Evolutionary conservation across 495 filamentous ascomycete species (phyloP).

Genomic region (Cercophora newfieldiana): DNA sequence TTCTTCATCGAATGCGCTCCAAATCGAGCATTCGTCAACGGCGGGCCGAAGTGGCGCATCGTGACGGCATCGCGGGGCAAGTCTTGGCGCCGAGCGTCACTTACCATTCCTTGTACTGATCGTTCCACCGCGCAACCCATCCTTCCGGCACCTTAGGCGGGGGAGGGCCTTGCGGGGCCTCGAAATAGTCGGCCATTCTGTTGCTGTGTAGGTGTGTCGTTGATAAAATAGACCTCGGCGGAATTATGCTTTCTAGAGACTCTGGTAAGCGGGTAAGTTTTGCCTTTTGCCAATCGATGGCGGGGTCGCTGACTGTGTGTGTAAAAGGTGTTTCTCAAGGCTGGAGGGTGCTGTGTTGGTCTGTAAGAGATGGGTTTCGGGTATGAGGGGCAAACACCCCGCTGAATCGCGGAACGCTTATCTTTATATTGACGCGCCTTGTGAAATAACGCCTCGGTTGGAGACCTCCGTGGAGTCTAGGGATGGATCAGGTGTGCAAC

Average conservation of each 20-base stretch:
- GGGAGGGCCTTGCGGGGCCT: slow-evolving; percentile 74
- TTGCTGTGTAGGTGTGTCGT: not conserved
- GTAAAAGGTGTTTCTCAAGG: slow-evolving; percentile 10
- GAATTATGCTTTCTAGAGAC: not conserved
- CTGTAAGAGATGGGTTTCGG: slow-evolving; percentile 26
- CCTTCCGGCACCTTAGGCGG: slow-evolving; percentile 86
- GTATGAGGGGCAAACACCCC: not conserved
- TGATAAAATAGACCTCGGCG: not conserved
- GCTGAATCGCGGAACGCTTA: slow-evolving; percentile 4
- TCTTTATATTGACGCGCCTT: not conserved
- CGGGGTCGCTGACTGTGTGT: slow-evolving; percentile 12
- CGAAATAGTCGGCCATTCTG: slow-evolving; percentile 58
- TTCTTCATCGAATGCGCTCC: not conserved
- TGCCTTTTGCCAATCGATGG: not conserved
- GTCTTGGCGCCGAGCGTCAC: slow-evolving; percentile 22
- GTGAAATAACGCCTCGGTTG: not conserved
- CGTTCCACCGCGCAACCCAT: slow-evolving; percentile 79
- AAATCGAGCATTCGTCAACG: not conserved
- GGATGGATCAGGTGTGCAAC: not conserved
- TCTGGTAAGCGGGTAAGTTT: not conserved
- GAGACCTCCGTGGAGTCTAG: not conserved
- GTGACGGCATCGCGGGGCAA: slow-evolving; percentile 3
- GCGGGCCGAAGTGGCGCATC: not conserved
- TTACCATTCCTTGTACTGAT: slow-evolving; percentile 76
- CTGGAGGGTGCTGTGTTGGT: not conserved